Evolutionary conservation across 2,329 filamentous ascomycete genomes (phyloP).

Genomic region (Torrubiellomyces zombiae): DNA sequence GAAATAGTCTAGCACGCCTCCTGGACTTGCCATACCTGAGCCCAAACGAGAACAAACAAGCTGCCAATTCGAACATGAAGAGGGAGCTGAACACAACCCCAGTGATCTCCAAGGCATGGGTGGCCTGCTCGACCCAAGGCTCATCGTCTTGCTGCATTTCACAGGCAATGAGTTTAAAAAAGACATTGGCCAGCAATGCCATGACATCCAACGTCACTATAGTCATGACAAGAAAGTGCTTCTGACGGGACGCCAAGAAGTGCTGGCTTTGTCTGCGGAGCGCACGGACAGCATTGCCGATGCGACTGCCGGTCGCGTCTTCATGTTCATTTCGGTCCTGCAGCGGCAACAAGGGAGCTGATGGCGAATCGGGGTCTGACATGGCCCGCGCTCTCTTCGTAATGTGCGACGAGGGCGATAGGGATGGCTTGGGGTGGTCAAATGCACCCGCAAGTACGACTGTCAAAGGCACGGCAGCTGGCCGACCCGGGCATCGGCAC

Average conservation of each 20-base stretch:
- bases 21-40: constrained; percentile 25
- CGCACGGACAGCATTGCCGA: too few species aligned
- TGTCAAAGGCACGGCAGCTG: too few species aligned
- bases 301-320: too few species aligned
- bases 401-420: too few species aligned
- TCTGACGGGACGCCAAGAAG: constrained; percentile 19
- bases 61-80: constrained; percentile 46
- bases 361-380: too few species aligned
- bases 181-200: constrained; percentile 28
- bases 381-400: too few species aligned
- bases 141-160: constrained; percentile 23
- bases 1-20: constrained; percentile 1
- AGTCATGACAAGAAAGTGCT: constrained; percentile 27
- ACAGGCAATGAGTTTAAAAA: constrained; percentile 31
- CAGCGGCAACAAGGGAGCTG: too few species aligned
- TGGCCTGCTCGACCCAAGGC: constrained; percentile 22
- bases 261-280: too few species aligned
- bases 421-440: too few species aligned
- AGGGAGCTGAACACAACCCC: constrained; percentile 44
- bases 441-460: too few species aligned
- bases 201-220: constrained; percentile 28
- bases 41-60: constrained; percentile 46
- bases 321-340: too few species aligned
- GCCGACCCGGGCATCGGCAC: too few species aligned
- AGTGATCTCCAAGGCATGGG: constrained; percentile 27